Evolutionary conservation across 2,329 filamentous ascomycete genomes (phyloP), one percentile per base, ranked within the genome.

Genomic region (Neospermospora avenae): DNA sequence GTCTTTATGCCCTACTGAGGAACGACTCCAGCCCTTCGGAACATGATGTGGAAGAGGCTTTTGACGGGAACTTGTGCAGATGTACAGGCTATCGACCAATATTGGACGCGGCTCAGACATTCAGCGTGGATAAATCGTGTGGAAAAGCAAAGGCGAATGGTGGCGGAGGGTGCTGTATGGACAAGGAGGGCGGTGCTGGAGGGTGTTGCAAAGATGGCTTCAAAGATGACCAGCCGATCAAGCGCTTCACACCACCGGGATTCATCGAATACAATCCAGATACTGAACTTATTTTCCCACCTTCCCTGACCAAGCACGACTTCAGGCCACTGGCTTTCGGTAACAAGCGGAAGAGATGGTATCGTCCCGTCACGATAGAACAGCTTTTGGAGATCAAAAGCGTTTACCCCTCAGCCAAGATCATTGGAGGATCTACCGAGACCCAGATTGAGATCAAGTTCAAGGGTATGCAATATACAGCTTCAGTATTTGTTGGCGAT

Each of bases 371-470:
- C 34, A 97, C 90, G 0, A 73, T 98, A 16, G 81, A 91, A 41
- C 93, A 99, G 72, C 79, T 99, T 16, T 81, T 98, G 16, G 89
- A 96, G 72, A 96, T 99, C 77, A 98, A 98, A 78, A 86, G 81
- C 68, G 86, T 84, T 0, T 88, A 91, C 67, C 93, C 93, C 0
- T 85, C 87, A 25, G 91, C 93, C 4, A 99, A 98, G 75, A 86
- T 99, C 63, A 96, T 99, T 63, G 93, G 92, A 53, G 95, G 95
- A 63, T 96, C 92, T 73, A 96, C 93, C 2, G 95, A 99, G 75
- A 98, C 93, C 0, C 95, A 98, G 75, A 98, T 99, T 62, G 95
- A 99, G 76, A 90, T 96, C 77, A 97, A 96, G 76, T 98, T 99
- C 83, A 98, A 98, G 77, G 91, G 88, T 0, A 84, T 96, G 80